Evolutionary conservation across 139 green algal species (phyloP).

Genomic region (Auxenochlorella pyrenoidosa): DNA sequence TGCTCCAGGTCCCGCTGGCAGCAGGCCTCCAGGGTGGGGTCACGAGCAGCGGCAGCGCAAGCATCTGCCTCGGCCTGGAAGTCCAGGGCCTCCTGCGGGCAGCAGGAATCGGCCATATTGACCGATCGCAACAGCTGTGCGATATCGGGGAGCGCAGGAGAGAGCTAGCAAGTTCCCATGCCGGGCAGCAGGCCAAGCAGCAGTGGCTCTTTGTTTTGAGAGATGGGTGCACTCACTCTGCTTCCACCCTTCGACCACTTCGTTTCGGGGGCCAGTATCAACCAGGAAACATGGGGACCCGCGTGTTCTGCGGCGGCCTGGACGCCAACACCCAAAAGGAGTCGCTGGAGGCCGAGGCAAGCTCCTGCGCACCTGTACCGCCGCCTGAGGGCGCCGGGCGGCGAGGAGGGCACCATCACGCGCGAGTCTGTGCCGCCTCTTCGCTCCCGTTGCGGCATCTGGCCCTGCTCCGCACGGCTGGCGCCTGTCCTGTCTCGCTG

Average conservation of each 20-base stretch:
- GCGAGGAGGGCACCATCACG: background rate
- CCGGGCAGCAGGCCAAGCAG: too few species aligned
- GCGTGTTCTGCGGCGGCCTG: slow-evolving; percentile 23
- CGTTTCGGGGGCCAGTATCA: too few species aligned
- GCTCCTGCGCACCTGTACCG: background rate
- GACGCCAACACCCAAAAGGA: background rate
- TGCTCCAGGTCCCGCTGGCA: slow-evolving; percentile 39
- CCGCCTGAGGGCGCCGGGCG: background rate
- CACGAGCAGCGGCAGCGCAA: slow-evolving; percentile 49
- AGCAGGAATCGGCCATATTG: background rate
- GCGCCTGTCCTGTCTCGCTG: too few species aligned
- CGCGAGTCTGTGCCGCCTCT: background rate
- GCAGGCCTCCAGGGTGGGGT: slow-evolving; percentile 44
- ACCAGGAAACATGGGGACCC: background rate
- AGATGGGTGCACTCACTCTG: too few species aligned
- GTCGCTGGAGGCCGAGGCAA: slow-evolving; percentile 26
- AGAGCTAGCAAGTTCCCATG: background rate
- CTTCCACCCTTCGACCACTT: too few species aligned
- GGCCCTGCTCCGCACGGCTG: too few species aligned
- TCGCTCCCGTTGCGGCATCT: background rate
- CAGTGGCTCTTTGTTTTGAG: too few species aligned
- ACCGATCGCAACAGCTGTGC: background rate
- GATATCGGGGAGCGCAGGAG: background rate
- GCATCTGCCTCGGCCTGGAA: slow-evolving; percentile 48
- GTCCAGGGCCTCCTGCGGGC: background rate